Evolutionary conservation across 768 basidiomycete genomes (phyloP).

Genomic region (Hysterangium stoloniferum): DNA sequence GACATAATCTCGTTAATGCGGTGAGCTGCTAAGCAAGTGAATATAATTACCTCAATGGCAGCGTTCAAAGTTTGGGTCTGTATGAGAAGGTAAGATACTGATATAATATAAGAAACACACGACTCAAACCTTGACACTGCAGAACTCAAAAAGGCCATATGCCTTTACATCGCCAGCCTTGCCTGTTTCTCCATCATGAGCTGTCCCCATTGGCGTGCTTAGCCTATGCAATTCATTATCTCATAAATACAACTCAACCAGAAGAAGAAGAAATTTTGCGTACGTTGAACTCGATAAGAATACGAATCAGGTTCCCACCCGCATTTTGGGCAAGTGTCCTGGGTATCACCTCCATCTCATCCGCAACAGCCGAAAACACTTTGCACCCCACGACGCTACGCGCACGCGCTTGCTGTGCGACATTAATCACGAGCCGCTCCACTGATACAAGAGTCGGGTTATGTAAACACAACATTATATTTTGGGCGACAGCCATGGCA

Average conservation of each 20-base stretch:
- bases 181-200: conserved; percentile 91
- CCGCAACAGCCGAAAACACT: conserved; percentile 87
- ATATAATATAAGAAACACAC: not conserved
- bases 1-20: not conserved
- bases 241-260: not conserved
- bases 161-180: conserved; percentile 93
- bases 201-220: conserved; percentile 90
- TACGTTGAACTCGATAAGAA: conserved; percentile 88
- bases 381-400: conserved; percentile 78
- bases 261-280: conserved; percentile 26
- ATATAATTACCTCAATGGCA: conserved; percentile 69
- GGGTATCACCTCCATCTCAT: conserved; percentile 97
- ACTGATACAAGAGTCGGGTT: conserved; percentile 92
- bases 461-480: conserved; percentile 92
- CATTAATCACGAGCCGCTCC: conserved; percentile 95
- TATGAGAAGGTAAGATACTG: not conserved
- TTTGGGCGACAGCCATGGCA: conserved; percentile 95
- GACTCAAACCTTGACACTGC: conserved; percentile 75
- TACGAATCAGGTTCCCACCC: conserved; percentile 90
- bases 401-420: conserved; percentile 76
- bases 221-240: conserved; percentile 46
- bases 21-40: conserved; percentile 1
- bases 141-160: conserved; percentile 91
- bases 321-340: conserved; percentile 91
- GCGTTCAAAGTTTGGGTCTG: conserved; percentile 95